Conservation (phyloP, 495 filamentous ascomycete genomes). For the Cryomyces minteri region DNA sequence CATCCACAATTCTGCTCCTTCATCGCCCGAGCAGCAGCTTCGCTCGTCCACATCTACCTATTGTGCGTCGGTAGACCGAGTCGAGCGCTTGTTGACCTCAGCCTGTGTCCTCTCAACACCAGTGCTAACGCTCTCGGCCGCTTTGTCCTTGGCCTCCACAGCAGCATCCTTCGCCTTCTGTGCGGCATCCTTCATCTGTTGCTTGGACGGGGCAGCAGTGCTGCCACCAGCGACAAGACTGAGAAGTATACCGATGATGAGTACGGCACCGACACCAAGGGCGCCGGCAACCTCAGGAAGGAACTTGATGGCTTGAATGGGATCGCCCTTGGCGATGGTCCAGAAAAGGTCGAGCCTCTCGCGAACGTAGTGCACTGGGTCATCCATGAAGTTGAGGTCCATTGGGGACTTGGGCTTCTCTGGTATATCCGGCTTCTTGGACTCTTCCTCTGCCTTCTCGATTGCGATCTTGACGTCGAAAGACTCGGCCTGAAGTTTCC, state of each 20-base stretch:
- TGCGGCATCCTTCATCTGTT: slow-evolving; percentile 33
- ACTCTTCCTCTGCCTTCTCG: slow-evolving; percentile 71
- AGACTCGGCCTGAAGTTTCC: slow-evolving; percentile 76
- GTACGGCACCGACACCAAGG: slow-evolving; percentile 46
- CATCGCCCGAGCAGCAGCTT: too few relatives aligned
- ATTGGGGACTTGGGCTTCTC: slow-evolving; percentile 41
- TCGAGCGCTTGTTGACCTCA: slow-evolving; percentile 42
- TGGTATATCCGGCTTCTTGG: slow-evolving; percentile 51
- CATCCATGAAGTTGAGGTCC: slow-evolving; percentile 80
- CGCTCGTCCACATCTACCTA: too few relatives aligned
- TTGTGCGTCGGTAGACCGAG: slow-evolving; percentile 21
- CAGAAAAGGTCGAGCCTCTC: slow-evolving; percentile 86
- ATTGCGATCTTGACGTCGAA: slow-evolving; percentile 81
- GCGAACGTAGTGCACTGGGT: slow-evolving; percentile 73
- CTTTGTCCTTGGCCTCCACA: slow-evolving; percentile 62
- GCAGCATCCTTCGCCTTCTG: slow-evolving; percentile 59
- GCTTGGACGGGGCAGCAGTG: slow-evolving; percentile 28
- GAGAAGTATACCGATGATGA: slow-evolving; percentile 49
- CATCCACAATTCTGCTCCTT: too few relatives aligned
- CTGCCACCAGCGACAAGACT: slow-evolving; percentile 34
- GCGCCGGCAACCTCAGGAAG: slow-evolving; percentile 81
- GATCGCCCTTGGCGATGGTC: slow-evolving; percentile 69
- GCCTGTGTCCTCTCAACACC: slow-evolving; percentile 32
- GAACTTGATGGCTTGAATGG: slow-evolving; percentile 74
- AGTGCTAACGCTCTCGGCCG: slow-evolving; percentile 43